These are phyloP conservation scores for Cercospora sp. DNA, from an alignment of 2,329 filamentous ascomycete genomes.

Conservation along the genomic window DNA sequence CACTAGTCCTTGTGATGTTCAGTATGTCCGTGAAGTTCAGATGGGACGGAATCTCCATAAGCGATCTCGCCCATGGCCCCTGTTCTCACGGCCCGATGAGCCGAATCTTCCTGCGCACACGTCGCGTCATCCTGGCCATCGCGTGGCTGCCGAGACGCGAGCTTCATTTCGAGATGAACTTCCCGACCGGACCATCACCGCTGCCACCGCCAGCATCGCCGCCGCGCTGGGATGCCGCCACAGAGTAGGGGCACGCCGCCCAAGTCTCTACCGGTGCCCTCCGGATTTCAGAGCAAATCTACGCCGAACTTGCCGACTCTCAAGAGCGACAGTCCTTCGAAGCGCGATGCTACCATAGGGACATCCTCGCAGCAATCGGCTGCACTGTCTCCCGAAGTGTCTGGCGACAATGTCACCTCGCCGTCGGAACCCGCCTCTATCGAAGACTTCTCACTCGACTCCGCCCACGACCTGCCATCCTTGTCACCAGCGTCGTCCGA, in stretches of 20 bases:
- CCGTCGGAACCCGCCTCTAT: slow-evolving; percentile 44
- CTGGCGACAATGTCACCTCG: slow-evolving; percentile 35
- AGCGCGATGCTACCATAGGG: slow-evolving; percentile 17
- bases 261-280: slow-evolving; percentile 36
- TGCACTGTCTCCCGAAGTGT: slow-evolving; percentile 22
- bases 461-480: slow-evolving; percentile 31
- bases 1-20: background rate
- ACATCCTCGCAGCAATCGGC: slow-evolving; percentile 16
- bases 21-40: background rate
- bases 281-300: slow-evolving; percentile 49
- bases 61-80: no score
- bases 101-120: background rate
- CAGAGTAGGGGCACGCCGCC: slow-evolving; percentile 44
- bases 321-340: slow-evolving; percentile 33
- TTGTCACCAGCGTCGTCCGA: slow-evolving; percentile 36
- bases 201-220: background rate
- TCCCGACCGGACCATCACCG: background rate
- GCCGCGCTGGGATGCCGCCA: slow-evolving; percentile 32
- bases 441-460: slow-evolving; percentile 41
- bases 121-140: background rate
- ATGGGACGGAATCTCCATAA: background rate
- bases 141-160: background rate
- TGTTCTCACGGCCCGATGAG: background rate
- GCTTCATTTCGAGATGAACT: background rate
- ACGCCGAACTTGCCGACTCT: slow-evolving; percentile 50